Conservation (phyloP, 83 land plant species). For the Isoetes engelmannii region DNA sequence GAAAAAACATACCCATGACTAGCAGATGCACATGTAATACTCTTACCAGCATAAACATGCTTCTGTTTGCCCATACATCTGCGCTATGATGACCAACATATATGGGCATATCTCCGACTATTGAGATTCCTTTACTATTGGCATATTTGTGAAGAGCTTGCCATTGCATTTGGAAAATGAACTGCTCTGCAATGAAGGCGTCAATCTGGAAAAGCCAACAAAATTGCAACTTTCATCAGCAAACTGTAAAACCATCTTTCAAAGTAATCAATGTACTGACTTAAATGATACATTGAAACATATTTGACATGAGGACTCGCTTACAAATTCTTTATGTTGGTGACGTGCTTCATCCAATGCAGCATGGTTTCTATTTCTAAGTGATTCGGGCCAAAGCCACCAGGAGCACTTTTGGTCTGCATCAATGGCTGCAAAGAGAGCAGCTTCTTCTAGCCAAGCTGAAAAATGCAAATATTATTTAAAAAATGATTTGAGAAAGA, state of each 20-base stretch:
- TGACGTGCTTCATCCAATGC: constrained; percentile 66
- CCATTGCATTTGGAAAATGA: constrained; percentile 96
- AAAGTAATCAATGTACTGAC: too few relatives aligned
- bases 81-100: constrained; percentile 97
- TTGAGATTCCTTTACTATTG: constrained; percentile 58
- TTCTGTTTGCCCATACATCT: constrained; percentile 93
- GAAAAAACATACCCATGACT: too few relatives aligned
- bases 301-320: constrained; percentile 10
- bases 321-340: constrained; percentile 63
- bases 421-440: constrained; percentile 83
- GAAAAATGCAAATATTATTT: background rate
- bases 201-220: constrained; percentile 55
- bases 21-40: too few relatives aligned
- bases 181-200: constrained; percentile 78
- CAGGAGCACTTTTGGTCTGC: constrained; percentile 45
- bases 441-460: constrained; percentile 98
- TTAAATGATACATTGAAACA: too few relatives aligned
- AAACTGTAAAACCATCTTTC: too few relatives aligned
- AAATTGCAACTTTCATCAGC: background rate
- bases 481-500: background rate
- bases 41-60: constrained; percentile 68
- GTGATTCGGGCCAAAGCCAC: constrained; percentile 86
- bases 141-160: constrained; percentile 77
- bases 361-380: constrained; percentile 71
- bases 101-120: constrained; percentile 99